Evolutionary conservation across 1,139 yeast species (phyloP), one percentile per base, ranked within the genome.

Genomic region (Torulaspora globosa): DNA sequence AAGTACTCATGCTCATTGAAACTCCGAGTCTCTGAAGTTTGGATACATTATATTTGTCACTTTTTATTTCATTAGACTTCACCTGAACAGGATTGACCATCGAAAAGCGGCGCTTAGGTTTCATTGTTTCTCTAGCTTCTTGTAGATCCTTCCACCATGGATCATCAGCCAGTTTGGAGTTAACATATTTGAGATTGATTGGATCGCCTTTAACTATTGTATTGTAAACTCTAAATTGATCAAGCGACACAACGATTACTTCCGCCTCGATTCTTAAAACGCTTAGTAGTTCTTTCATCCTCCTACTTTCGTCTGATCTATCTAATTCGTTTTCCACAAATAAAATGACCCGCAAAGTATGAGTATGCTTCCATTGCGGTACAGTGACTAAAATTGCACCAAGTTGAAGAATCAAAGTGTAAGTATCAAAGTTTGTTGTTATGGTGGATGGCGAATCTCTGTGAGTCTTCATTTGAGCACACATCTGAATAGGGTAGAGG

Each of bases 401-500:
- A 52, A 92, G 71, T 60, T 92, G 98, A 48, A 92, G 70, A 55
- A 92, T 92, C 59, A 92, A 74, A 0, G 97, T 90, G 60, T 89
- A 92, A 0, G 98, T 92, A 63, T 92, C 98, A 62, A 92, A 88
- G 60, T 92, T 92, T 0, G 96, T 87, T 0, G 96, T 84, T 50
- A 84, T 64, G 1, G 87, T 52, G 1, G 65, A 56, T 3, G 63
- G 57, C 12, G 85, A 78, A 47, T 79, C 78, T 19, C 70, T 72
- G 7, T 92, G 92, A 45, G 80, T 78, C 42, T 77, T 74, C 47
- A 84, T 78, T 43, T 82, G 80, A 0, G 95, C 92, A 5, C 95
- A 82, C 96, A 92, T 92, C 60, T 92, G 98, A 56, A 92, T 89
- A 0, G 98, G 98, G 64, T 92, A 92, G 37, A 92, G 69, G 63